Evolutionary conservation across 2,329 filamentous ascomycete genomes (phyloP).

Genomic region (Huntiella moniliformis): DNA sequence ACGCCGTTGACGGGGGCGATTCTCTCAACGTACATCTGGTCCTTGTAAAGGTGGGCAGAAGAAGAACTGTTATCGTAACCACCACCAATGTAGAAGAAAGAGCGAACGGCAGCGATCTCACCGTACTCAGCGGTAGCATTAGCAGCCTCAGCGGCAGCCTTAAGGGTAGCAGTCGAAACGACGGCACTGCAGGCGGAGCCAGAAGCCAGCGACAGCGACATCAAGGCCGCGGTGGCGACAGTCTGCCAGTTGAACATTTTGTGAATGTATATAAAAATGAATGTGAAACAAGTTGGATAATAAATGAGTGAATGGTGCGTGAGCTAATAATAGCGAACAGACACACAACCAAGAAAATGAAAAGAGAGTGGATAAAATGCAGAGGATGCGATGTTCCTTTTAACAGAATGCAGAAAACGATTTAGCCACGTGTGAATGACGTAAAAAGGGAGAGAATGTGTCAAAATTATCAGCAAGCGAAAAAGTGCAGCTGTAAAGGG

Average conservation of each 20-base stretch:
- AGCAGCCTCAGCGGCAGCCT: slow-evolving; percentile 2
- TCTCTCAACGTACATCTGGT: slow-evolving; percentile 36
- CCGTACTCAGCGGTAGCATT: slow-evolving; percentile 11
- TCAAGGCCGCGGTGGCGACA: not conserved
- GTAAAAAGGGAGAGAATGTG: too few relatives aligned
- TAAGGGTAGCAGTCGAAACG: slow-evolving; percentile 3
- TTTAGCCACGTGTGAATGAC: too few relatives aligned
- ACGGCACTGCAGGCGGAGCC: slow-evolving; percentile 5
- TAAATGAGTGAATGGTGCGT: too few relatives aligned
- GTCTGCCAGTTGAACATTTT: too few relatives aligned
- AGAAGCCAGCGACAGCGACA: slow-evolving; percentile 4
- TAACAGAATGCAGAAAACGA: too few relatives aligned
- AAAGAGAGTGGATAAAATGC: not conserved
- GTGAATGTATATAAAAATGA: too few relatives aligned
- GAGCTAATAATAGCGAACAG: too few relatives aligned
- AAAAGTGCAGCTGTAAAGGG: too few relatives aligned
- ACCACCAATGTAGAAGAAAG: slow-evolving; percentile 22
- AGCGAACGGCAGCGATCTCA: slow-evolving; percentile 15
- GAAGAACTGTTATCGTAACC: slow-evolving; percentile 17
- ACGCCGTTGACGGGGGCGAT: slow-evolving; percentile 19
- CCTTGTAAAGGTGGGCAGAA: slow-evolving; percentile 13
- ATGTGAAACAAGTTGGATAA: too few relatives aligned
- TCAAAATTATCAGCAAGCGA: too few relatives aligned
- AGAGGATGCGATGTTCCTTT: too few relatives aligned
- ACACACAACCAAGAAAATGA: not conserved